Evolutionary conservation across 1,139 yeast genomes (phyloP).

Genomic region (Pichia terricola): DNA sequence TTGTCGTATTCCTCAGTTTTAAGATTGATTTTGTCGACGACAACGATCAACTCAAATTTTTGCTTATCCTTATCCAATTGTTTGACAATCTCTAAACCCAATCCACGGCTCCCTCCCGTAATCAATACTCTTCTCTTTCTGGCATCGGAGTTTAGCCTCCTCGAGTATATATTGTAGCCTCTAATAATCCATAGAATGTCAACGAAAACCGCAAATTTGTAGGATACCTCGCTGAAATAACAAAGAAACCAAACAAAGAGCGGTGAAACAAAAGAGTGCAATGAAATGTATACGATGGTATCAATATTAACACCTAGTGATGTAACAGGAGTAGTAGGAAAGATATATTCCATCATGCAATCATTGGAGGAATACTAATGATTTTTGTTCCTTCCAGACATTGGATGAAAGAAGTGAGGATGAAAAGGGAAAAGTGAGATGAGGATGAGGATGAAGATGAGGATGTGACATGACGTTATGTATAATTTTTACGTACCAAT

Average conservation of each 20-base stretch:
- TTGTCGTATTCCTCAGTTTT: background rate
- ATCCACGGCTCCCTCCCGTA: slow-evolving; percentile 26
- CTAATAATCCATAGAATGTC: slow-evolving; percentile 16
- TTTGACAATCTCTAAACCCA: slow-evolving; percentile 22
- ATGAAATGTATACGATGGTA: slow-evolving; percentile 12
- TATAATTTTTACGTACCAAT: background rate
- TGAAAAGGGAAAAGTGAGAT: too few species aligned
- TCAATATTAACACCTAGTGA: slow-evolving; percentile 15
- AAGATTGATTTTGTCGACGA: slow-evolving; percentile 11
- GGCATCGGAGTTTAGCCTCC: background rate
- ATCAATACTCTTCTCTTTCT: slow-evolving; percentile 14
- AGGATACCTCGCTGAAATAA: background rate
- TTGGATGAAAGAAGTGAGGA: too few species aligned
- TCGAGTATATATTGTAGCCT: slow-evolving; percentile 8
- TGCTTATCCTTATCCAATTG: background rate
- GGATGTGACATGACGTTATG: background rate
- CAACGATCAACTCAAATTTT: background rate
- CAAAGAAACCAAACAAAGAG: slow-evolving; percentile 11
- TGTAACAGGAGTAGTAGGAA: slow-evolving; percentile 14
- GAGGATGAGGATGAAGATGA: too few species aligned
- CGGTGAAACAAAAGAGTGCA: slow-evolving; percentile 17
- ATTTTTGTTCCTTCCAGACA: too few species aligned
- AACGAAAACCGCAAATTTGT: slow-evolving; percentile 5
- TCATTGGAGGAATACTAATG: too few species aligned
- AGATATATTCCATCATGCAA: background rate